Base-by-base conservation (phyloP, 331 rosid species). In the Stylosanthes scabra region DNA sequence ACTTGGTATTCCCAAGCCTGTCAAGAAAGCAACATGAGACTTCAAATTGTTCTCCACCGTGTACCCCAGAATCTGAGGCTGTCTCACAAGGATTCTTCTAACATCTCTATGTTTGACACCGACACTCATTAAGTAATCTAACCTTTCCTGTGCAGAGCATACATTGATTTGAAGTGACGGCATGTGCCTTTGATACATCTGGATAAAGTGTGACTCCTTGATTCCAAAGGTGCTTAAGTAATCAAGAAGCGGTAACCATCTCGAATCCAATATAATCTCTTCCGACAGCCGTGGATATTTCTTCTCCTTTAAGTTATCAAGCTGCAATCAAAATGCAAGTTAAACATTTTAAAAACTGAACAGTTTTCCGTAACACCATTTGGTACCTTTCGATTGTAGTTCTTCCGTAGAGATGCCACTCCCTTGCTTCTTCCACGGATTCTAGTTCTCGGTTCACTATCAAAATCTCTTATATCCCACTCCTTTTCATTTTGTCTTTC, bases 161-260 rank as follows among this genome's bases (percentile, higher is more conserved):
- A 87, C 90, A 74, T 90, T 92, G 55, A 92, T 90, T 83, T 88
- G 97, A 82, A 95, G 91, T 7, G 97, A 87, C 50, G 97, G 88
- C 97, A 84, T 90, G 85, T 87, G 97, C 80, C 97, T 90, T 82
- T 84, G 93, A 11, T 92, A 95, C 83, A 95, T 95, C 82, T 95
- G 97, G 76, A 95, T 50, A 57, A 95, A 92, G 78, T 95, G 96
- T 9, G 96, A 91, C 68, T 95, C 97, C 80, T 86, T 92, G 39
- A 95, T 88, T 80, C 93, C 99, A 86, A 87, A 95, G 28, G 96
- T 86, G 79, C 88, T 81, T 9, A 91, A 86, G 80, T 95, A 91
- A 83, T 95, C 97, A 72, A 95, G 89, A 72, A 95, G 99, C 7
- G 99, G 99, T 28, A 88, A 59, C 97, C 96, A 95, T 74, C 82